These are phyloP conservation scores for Aspergillus novofumigatus DNA, from an alignment of 2,329 filamentous ascomycete species.

Conservation along the genomic window DNA sequence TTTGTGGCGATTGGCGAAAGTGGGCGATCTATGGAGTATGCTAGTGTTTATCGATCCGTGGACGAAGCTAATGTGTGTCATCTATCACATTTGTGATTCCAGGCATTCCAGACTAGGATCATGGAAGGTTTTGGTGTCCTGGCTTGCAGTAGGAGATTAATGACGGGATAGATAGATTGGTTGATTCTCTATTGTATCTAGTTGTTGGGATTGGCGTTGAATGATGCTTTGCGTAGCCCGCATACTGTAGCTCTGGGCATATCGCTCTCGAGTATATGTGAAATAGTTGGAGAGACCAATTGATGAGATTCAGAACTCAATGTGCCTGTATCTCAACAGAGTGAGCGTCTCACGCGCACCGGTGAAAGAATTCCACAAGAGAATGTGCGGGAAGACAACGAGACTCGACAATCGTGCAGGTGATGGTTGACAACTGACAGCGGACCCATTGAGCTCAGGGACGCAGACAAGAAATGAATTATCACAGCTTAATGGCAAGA, in stretches of 20 bases:
- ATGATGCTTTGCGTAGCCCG: not conserved
- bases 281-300: too few relatives aligned
- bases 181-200: not conserved
- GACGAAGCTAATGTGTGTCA: not conserved
- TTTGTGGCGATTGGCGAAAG: not conserved
- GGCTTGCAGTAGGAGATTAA: not conserved
- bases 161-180: not conserved
- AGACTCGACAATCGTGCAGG: not conserved
- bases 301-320: not conserved
- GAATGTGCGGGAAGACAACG: not conserved
- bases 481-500: not conserved
- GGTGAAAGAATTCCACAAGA: too few relatives aligned
- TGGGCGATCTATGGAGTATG: not conserved
- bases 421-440: not conserved
- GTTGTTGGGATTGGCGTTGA: not conserved
- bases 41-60: not conserved
- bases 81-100: not conserved
- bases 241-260: not conserved
- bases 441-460: not conserved
- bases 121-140: not conserved
- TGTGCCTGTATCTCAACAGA: not conserved
- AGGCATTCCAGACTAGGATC: not conserved
- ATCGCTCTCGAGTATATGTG: not conserved
- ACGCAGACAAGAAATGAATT: not conserved
- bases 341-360: not conserved